Evolutionary conservation across 2,329 filamentous ascomycete genomes (phyloP).

Genomic region (Curvularia hawaiiensis): DNA sequence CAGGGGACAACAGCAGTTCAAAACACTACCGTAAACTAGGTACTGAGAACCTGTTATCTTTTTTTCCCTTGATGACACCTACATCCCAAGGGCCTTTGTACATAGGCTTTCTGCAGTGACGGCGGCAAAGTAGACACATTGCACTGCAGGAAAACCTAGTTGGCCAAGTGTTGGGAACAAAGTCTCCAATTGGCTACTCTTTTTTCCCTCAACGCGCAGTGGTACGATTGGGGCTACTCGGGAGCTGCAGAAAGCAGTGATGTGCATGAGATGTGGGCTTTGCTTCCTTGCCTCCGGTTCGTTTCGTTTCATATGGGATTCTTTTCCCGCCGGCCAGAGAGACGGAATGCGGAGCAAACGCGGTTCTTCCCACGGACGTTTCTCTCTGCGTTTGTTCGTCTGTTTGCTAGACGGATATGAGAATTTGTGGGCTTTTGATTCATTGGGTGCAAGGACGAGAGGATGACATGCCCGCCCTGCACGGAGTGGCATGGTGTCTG

Average conservation of each 20-base stretch:
- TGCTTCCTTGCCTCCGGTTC: neutral
- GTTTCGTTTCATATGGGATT: neutral
- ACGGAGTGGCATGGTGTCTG: neutral
- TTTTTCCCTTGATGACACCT: neutral
- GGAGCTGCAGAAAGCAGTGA: conserved; percentile 36
- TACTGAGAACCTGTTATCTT: neutral
- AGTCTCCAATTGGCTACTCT: no score
- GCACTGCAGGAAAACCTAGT: conserved; percentile 32
- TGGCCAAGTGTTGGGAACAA: neutral
- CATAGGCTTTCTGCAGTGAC: conserved; percentile 39
- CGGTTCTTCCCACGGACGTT: neutral
- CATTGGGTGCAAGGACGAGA: neutral
- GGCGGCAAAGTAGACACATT: conserved; percentile 38
- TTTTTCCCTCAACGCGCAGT: conserved; percentile 3
- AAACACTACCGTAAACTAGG: neutral
- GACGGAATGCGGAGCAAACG: neutral
- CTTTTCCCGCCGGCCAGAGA: neutral
- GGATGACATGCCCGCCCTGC: neutral
- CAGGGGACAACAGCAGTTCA: conserved; percentile 10
- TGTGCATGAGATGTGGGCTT: conserved; percentile 33
- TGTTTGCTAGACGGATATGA: neutral
- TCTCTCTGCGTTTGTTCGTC: neutral
- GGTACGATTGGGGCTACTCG: conserved; percentile 29
- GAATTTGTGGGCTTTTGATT: neutral
- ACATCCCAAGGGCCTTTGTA: conserved; percentile 5